Evolutionary conservation across 2,329 filamentous ascomycete species (phyloP).

Genomic region (Fusarium sp.): DNA sequence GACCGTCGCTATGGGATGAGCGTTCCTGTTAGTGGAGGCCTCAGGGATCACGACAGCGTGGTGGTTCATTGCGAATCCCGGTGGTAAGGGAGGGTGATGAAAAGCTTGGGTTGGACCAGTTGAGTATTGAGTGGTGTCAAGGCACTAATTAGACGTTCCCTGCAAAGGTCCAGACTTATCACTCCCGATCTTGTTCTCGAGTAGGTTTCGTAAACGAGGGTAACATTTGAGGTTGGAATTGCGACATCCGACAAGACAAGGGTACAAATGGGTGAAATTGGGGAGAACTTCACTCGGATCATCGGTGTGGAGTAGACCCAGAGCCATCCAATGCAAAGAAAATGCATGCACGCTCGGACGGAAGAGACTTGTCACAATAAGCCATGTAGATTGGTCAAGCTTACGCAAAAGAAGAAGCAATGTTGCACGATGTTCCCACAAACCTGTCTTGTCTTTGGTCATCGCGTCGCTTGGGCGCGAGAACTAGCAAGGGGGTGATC

Average conservation of each 20-base stretch:
- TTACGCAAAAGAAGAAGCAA: background rate
- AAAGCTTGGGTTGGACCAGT: no score
- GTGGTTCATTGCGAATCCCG: conserved; percentile 3
- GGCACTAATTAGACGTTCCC: no score
- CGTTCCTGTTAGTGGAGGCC: no score
- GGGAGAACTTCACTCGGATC: conserved; percentile 2
- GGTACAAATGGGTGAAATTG: no score
- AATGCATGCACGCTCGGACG: conserved; percentile 1
- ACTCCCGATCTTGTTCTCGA: no score
- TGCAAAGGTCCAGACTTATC: no score
- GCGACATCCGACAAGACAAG: conserved; percentile 39
- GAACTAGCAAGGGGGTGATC: conserved; percentile 6
- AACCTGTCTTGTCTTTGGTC: background rate
- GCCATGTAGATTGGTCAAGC: background rate
- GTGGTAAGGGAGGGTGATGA: background rate
- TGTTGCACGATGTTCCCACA: background rate
- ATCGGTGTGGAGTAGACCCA: conserved; percentile 16
- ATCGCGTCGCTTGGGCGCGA: background rate
- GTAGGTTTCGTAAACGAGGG: no score
- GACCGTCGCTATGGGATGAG: background rate
- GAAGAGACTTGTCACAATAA: background rate
- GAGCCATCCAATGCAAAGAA: no score
- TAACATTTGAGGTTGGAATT: conserved; percentile 32
- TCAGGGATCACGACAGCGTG: conserved; percentile 11
- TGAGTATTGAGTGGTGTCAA: no score